Evolutionary conservation across 2,329 filamentous ascomycete genomes (phyloP).

Genomic region (Aspergillus clavatus): DNA sequence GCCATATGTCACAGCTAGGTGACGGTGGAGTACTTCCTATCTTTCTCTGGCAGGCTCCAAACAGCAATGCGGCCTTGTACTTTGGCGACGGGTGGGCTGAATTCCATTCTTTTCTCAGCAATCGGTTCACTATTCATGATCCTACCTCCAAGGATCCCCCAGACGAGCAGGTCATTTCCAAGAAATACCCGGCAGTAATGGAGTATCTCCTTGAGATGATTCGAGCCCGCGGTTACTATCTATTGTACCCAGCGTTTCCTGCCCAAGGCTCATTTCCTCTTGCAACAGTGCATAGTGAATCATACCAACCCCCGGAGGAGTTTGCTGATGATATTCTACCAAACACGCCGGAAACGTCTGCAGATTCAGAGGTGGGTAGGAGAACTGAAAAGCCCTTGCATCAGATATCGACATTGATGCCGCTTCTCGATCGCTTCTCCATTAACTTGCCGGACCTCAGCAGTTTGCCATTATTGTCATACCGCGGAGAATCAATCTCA

Average conservation of each 20-base stretch:
- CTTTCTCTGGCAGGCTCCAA: slow-evolving; percentile 82
- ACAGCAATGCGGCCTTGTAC: slow-evolving; percentile 74
- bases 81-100: slow-evolving; percentile 84
- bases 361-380: neutral
- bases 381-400: slow-evolving; percentile 22
- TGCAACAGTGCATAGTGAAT: slow-evolving; percentile 71
- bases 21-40: slow-evolving; percentile 43
- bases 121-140: slow-evolving; percentile 46
- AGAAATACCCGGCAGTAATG: slow-evolving; percentile 68
- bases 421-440: slow-evolving; percentile 45
- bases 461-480: slow-evolving; percentile 57
- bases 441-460: slow-evolving; percentile 46
- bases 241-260: slow-evolving; percentile 67
- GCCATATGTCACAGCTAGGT: slow-evolving; percentile 3
- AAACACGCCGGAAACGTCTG: neutral
- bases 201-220: slow-evolving; percentile 74
- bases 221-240: slow-evolving; percentile 69
- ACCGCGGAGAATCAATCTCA: slow-evolving; percentile 51
- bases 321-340: slow-evolving; percentile 25
- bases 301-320: slow-evolving; percentile 69
- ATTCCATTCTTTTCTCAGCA: slow-evolving; percentile 72
- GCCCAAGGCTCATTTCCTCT: slow-evolving; percentile 49
- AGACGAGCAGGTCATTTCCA: slow-evolving; percentile 56
- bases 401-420: slow-evolving; percentile 44
- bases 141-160: slow-evolving; percentile 13